These are phyloP conservation scores for Rhizophagus sp. DNA, from an alignment of 192 early-diverging fungal species.

Conservation along the genomic window DNA sequence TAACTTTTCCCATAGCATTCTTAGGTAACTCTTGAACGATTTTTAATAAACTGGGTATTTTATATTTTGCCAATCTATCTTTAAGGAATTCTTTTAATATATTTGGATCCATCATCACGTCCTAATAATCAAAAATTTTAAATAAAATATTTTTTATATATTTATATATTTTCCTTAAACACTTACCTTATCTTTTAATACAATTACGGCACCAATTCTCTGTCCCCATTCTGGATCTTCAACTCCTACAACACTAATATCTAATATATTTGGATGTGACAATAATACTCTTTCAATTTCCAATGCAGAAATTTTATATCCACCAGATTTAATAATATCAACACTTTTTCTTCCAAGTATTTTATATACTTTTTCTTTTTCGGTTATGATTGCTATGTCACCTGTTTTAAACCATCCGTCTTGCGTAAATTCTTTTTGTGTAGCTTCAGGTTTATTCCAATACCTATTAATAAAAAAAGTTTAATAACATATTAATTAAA, in stretches of 20 bases:
- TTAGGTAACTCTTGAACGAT: conserved; percentile 64
- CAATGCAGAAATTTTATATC: conserved; percentile 83
- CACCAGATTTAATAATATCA: conserved; percentile 89
- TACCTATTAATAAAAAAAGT: conserved; percentile 43
- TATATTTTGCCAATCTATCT: conserved; percentile 69
- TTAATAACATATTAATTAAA: neutral
- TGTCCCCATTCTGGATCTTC: conserved; percentile 80
- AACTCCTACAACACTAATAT: conserved; percentile 75
- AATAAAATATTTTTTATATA: no score
- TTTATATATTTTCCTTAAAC: no score
- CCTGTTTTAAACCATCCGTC: conserved; percentile 86
- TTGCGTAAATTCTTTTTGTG: conserved; percentile 64
- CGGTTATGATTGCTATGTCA: conserved; percentile 65
- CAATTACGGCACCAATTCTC: conserved; percentile 66
- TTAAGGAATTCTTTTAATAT: conserved; percentile 16
- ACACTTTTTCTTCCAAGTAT: conserved; percentile 81
- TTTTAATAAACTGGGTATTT: conserved; percentile 62
- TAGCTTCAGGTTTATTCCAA: conserved; percentile 73
- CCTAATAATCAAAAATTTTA: neutral
- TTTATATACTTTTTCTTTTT: conserved; percentile 55
- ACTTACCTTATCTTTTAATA: conserved; percentile 39
- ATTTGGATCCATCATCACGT: neutral
- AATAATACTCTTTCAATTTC: conserved; percentile 84
- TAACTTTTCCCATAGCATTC: conserved; percentile 89
- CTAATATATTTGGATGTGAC: conserved; percentile 57